Evolutionary conservation across 805 yeast genomes (phyloP).

Genomic region (Schizosaccharomyces pombe): DNA sequence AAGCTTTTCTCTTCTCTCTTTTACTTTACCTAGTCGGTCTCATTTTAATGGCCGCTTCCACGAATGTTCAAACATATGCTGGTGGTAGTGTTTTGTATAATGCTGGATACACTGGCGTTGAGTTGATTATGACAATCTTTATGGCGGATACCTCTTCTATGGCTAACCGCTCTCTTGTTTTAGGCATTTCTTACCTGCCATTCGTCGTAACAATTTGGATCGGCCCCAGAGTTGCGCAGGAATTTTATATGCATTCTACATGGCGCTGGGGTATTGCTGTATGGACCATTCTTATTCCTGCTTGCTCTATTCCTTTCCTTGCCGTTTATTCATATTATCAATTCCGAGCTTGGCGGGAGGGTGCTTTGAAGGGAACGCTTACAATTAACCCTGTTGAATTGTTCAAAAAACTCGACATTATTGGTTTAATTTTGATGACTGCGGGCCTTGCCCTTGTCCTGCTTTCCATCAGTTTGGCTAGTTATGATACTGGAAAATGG

Average conservation of each 20-base stretch:
- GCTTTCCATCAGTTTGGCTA: constrained; percentile 19
- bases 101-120: constrained; percentile 34
- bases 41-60: constrained; percentile 32
- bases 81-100: constrained; percentile 31
- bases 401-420: constrained; percentile 6
- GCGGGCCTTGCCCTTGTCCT: constrained; percentile 18
- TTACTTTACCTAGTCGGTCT: constrained; percentile 32
- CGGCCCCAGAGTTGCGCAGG: constrained; percentile 15
- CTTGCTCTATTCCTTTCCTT: constrained; percentile 15
- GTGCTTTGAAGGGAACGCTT: constrained; percentile 8
- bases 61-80: constrained; percentile 28
- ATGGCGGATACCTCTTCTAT: constrained; percentile 38
- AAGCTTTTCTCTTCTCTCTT: constrained; percentile 23
- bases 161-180: constrained; percentile 20
- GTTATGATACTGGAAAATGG: constrained; percentile 14
- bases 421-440: constrained; percentile 17
- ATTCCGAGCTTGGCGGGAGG: constrained; percentile 14
- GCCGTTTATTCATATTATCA: constrained; percentile 14
- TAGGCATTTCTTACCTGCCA: constrained; percentile 15
- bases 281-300: constrained; percentile 24
- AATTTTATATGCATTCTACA: constrained; percentile 17
- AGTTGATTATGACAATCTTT: constrained; percentile 28
- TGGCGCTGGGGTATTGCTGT: constrained; percentile 33
- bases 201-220: constrained; percentile 17
- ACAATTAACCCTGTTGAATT: not conserved